Conservation (phyloP, 306 rosid species). For the Prinsepia uniflora region DNA sequence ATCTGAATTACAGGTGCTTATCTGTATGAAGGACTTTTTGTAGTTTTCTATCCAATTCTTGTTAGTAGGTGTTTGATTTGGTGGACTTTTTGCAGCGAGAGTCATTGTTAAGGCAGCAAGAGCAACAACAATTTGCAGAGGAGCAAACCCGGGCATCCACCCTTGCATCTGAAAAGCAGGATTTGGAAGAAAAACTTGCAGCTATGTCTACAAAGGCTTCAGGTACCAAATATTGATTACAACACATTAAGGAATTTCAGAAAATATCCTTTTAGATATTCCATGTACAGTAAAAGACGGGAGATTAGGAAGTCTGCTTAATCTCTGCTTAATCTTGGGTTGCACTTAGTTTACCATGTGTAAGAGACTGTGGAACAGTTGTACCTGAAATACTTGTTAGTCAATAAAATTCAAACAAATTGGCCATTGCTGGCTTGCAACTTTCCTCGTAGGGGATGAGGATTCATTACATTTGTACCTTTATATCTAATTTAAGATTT, state of each 20-base stretch:
- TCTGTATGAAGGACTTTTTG: constrained; percentile 18
- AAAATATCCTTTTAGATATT: not conserved
- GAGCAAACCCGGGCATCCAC: constrained; percentile 50
- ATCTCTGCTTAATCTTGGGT: constrained; percentile 17
- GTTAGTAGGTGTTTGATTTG: constrained; percentile 28
- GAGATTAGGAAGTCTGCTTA: not conserved
- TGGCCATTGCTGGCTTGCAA: not conserved
- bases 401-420: not conserved
- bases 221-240: constrained; percentile 35
- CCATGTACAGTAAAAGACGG: not conserved
- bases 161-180: constrained; percentile 71
- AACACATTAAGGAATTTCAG: not conserved
- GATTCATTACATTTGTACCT: not conserved
- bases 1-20: constrained; percentile 56
- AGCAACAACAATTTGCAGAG: constrained; percentile 59
- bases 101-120: constrained; percentile 77
- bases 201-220: constrained; percentile 44
- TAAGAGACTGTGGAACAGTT: not conserved
- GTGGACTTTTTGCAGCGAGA: constrained; percentile 47
- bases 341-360: constrained; percentile 6
- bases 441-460: not conserved
- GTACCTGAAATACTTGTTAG: not conserved
- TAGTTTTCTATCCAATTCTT: constrained; percentile 12
- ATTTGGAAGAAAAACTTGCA: constrained; percentile 66
- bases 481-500: not conserved